Base-by-base conservation (phyloP, 1,139 yeast species). In the Magnusiomyces sp. region DNA sequence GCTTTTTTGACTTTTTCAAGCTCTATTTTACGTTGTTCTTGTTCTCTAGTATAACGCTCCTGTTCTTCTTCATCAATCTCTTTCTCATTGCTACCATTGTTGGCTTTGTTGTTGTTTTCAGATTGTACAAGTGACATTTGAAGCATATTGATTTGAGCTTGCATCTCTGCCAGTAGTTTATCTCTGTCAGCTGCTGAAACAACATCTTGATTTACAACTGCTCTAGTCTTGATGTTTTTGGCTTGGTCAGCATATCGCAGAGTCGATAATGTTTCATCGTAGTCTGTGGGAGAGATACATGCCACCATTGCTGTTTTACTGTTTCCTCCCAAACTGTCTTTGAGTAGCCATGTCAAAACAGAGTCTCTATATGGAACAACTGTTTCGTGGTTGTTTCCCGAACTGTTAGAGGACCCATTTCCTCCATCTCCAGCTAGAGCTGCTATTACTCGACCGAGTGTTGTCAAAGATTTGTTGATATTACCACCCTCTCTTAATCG, bases 281-380 rank as follows among this genome's bases (percentile, higher is more conserved):
- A 79, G 60, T 81, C 88, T 13, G 84, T 71, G 0, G 95, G 90
- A 0, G 90, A 80, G 1, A 84, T 70, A 61, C 90, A 83, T 38
- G 86, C 86, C 7, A 83, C 71, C 90, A 83, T 83, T 40, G 80
- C 79, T 1, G 88, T 83, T 59, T 80, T 81, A 27, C 87, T 79
- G 59, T 83, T 83, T 1, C 92, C 92, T 1, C 87, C 84, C 36
- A 83, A 70, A 55, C 79, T 79, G 56, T 83, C 90, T 59, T 81
- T 81, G 51, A 85, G 70, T 2, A 85, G 67, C 76, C 88, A 83
- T 0, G 95, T 85, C 51, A 85, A 67, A 0, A 73, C 72, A 0
- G 92, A 83, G 56, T 85, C 95, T 53, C 95, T 71, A 60, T 80
- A 85, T 0, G 95, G 90, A 1, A 81, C 74, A 17, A 79, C 66